Percentiles rank a stretch among this genome's conserved stretches.
Conservation (phyloP, 2,329 filamentous ascomycete species). For the Arthrobotrys conoides region DNA sequence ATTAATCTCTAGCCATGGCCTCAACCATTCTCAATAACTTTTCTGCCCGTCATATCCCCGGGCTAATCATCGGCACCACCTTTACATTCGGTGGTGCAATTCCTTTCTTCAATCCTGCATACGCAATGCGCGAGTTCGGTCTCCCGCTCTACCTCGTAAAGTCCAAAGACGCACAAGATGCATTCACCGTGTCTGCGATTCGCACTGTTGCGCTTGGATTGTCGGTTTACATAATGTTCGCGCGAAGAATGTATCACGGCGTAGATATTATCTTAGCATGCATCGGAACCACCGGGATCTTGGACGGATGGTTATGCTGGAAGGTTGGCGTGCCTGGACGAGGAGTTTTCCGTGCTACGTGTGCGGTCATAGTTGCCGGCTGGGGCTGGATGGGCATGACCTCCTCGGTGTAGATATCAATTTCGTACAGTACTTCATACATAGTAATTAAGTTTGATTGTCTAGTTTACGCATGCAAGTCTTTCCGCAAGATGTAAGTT, state of each 20-base stretch:
- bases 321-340: constrained; percentile 49
- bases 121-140: constrained; percentile 57
- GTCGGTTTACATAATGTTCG: constrained; percentile 52
- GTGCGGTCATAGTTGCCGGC: constrained; percentile 25
- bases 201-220: constrained; percentile 49
- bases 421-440: neutral
- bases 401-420: constrained; percentile 25
- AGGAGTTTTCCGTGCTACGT: constrained; percentile 44
- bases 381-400: constrained; percentile 55
- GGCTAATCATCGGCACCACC: constrained; percentile 37
- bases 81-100: constrained; percentile 47
- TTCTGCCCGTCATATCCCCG: constrained; percentile 43
- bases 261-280: constrained; percentile 51
- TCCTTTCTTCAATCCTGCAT: constrained; percentile 50
- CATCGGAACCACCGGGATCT: constrained; percentile 43
- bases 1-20: constrained; percentile 17
- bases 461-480: neutral
- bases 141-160: constrained; percentile 42
- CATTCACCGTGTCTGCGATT: constrained; percentile 38
- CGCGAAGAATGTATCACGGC: constrained; percentile 35
- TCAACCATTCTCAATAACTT: constrained; percentile 28
- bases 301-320: constrained; percentile 59
- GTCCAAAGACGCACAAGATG: constrained; percentile 40
- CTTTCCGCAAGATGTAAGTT: neutral
- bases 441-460: neutral